Evolutionary conservation across 2,329 filamentous ascomycete species (phyloP).

Genomic region (Rhinocladiella mackenziei): DNA sequence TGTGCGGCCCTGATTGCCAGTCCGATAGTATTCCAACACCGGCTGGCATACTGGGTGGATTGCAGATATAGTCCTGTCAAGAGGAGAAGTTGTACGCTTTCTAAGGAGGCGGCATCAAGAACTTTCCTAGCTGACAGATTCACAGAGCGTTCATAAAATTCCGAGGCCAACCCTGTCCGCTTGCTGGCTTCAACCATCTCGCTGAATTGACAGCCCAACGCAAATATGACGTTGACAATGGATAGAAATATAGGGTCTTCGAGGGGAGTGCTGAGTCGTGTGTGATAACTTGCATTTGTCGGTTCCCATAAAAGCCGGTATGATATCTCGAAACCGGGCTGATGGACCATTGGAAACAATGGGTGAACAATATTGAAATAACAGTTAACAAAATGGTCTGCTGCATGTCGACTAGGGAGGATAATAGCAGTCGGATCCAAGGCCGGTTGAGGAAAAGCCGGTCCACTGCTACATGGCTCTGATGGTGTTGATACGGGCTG

Average conservation of each 20-base stretch:
- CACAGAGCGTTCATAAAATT: slow-evolving; percentile 45
- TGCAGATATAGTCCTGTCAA: slow-evolving; percentile 49
- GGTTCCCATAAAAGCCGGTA: slow-evolving; percentile 44
- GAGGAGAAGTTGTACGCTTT: slow-evolving; percentile 46
- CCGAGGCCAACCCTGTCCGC: slow-evolving; percentile 40
- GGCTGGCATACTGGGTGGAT: slow-evolving; percentile 46
- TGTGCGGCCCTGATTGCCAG: slow-evolving; percentile 47
- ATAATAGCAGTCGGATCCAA: slow-evolving; percentile 28
- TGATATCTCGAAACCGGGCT: slow-evolving; percentile 35
- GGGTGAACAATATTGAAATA: slow-evolving; percentile 49
- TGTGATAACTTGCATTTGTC: background rate
- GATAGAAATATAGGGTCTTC: slow-evolving; percentile 41
- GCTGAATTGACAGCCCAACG: slow-evolving; percentile 44
- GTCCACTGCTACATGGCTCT: too few species aligned
- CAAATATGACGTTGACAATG: slow-evolving; percentile 47
- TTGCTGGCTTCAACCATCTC: slow-evolving; percentile 40
- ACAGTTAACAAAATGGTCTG: slow-evolving; percentile 44
- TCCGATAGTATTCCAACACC: slow-evolving; percentile 50
- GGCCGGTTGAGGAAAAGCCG: too few species aligned
- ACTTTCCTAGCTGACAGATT: slow-evolving; percentile 41
- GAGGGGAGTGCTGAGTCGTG: slow-evolving; percentile 37
- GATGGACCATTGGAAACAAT: slow-evolving; percentile 46
- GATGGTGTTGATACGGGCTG: too few species aligned
- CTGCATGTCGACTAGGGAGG: slow-evolving; percentile 44
- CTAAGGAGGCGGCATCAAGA: slow-evolving; percentile 41